These are phyloP conservation scores for Pharnaceum exiguum DNA, from an alignment of 148 eudicot genomes.

Conservation along the genomic window DNA sequence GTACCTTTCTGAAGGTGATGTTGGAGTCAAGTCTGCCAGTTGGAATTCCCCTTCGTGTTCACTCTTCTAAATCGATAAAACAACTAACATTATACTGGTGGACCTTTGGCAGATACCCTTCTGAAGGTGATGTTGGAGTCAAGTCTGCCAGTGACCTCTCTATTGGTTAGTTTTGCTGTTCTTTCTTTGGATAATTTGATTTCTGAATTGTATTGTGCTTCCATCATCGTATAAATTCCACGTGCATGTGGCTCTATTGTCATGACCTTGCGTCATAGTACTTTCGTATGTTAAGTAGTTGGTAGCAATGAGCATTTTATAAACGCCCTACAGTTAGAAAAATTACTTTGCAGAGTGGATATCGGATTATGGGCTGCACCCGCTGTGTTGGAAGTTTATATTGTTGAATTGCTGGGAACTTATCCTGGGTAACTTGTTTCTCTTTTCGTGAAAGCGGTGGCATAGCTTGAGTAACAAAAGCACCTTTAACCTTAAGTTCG, in stretches of 20 bases:
- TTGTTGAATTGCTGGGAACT: constrained; percentile 9
- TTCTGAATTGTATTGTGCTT: background rate
- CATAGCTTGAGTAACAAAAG: background rate
- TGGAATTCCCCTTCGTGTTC: background rate
- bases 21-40: constrained; percentile 61
- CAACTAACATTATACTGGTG: background rate
- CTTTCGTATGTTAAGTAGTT: constrained; percentile 2
- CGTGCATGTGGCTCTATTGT: background rate
- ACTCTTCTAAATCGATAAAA: background rate
- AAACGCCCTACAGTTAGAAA: constrained; percentile 4
- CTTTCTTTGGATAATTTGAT: background rate
- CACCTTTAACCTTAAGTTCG: constrained; percentile 7
- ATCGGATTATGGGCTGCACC: background rate
- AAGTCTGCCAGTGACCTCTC: constrained; percentile 44
- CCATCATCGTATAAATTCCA: background rate
- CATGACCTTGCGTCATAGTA: background rate
- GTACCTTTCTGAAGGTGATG: constrained; percentile 67
- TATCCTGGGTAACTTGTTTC: constrained; percentile 9
- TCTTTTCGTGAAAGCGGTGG: constrained; percentile 3
- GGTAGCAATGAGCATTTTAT: constrained; percentile 6
- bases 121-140: constrained; percentile 70
- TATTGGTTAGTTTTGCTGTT: constrained; percentile 49
- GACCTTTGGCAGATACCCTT: constrained; percentile 56
- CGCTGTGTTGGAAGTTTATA: background rate
- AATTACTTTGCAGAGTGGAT: constrained; percentile 10